A percentile compares a stretch with the other conserved stretches of the same genome.
phyloP scores from a whole-genome alignment of 1,284 basidiomycete species.

The Rhodofomes roseus region DNA sequence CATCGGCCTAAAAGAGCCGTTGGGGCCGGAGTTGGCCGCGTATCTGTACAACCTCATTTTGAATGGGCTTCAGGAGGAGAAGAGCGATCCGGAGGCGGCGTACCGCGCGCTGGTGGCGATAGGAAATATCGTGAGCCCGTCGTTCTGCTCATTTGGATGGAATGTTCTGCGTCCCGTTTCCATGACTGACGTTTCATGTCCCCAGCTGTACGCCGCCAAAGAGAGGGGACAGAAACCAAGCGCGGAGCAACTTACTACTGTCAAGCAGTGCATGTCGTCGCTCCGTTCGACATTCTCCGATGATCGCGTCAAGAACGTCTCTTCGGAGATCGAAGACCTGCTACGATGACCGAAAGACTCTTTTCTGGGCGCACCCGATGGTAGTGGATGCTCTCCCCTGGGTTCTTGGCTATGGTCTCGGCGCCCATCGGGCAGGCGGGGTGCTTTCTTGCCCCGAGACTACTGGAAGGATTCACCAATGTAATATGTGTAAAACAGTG shows the following conservation, averaged over 20 bases:
- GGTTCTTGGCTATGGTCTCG: too few relatives aligned
- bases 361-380: background rate
- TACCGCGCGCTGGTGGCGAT: conserved; percentile 86
- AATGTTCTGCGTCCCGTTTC: background rate
- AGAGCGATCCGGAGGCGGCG: conserved; percentile 74
- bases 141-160: background rate
- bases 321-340: conserved; percentile 39
- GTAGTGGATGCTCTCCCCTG: background rate
- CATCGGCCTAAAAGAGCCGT: conserved; percentile 39
- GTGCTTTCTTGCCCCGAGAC: background rate
- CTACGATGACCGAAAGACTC: background rate
- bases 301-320: conserved; percentile 49
- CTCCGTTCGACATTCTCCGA: conserved; percentile 50
- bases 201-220: conserved; percentile 48
- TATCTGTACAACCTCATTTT: conserved; percentile 40
- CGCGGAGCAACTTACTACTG: conserved; percentile 35
- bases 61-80: conserved; percentile 66
- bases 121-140: conserved; percentile 63
- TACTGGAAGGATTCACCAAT: background rate
- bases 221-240: conserved; percentile 33
- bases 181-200: background rate
- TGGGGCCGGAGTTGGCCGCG: conserved; percentile 30
- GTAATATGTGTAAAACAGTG: conserved; percentile 1
- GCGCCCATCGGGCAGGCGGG: background rate
- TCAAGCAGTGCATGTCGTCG: conserved; percentile 37